Evolutionary conservation across 1,284 basidiomycete genomes (phyloP).

Genomic region (Puccinia coronata): DNA sequence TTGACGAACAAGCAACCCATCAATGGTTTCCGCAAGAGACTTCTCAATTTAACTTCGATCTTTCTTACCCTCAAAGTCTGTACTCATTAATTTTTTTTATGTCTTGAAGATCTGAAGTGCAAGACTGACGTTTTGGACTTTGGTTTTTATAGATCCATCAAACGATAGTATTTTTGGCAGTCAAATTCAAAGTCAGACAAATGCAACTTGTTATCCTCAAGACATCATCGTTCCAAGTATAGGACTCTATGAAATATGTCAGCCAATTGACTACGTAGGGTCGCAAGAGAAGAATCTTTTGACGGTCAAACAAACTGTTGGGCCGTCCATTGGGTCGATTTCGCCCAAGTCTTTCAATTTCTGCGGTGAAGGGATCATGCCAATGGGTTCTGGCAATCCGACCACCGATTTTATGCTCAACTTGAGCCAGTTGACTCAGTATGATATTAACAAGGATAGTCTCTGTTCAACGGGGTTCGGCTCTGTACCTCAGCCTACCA

Average conservation of each 20-base stretch:
- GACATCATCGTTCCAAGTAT: not conserved
- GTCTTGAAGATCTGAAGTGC: not conserved
- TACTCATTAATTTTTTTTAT: not conserved
- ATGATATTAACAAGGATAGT: not conserved
- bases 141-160: not conserved
- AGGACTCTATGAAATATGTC: not conserved
- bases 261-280: not conserved
- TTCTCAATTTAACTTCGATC: not conserved
- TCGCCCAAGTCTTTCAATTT: slow-evolving; percentile 17
- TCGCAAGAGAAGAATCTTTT: not conserved
- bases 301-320: not conserved
- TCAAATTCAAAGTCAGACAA: not conserved
- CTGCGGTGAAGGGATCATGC: not conserved
- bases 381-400: not conserved
- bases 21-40: not conserved
- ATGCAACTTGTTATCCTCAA: not conserved
- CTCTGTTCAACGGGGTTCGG: not conserved
- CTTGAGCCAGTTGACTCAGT: not conserved
- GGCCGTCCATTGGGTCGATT: not conserved
- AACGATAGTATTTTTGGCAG: not conserved
- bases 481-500: not conserved
- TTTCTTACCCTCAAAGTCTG: slow-evolving; percentile 2
- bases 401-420: not conserved
- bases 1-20: not conserved
- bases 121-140: not conserved